Evolutionary conservation across 1,284 basidiomycete species (phyloP).

Genomic region (Amylostereum areolatum): DNA sequence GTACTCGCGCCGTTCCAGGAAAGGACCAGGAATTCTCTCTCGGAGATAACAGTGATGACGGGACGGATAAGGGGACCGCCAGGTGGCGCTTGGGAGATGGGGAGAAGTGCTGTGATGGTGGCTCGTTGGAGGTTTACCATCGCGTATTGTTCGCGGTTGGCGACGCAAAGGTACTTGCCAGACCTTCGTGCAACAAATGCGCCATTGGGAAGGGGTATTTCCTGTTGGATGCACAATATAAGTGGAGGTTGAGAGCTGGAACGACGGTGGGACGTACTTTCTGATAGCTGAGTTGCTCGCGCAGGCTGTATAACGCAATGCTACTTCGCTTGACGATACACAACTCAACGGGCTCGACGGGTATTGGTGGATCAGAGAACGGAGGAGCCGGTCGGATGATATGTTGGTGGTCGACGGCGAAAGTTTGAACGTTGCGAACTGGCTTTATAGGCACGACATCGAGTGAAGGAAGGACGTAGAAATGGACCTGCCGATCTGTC

Average conservation of each 20-base stretch:
- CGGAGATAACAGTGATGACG: conserved; percentile 67
- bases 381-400: conserved; percentile 47
- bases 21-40: conserved; percentile 75
- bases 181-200: conserved; percentile 60
- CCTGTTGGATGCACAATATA: conserved; percentile 38
- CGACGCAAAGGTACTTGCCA: conserved; percentile 66
- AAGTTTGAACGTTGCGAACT: conserved; percentile 70
- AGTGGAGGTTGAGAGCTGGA: conserved; percentile 1
- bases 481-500: conserved; percentile 71
- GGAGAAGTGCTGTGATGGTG: conserved; percentile 66
- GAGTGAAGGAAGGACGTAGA: conserved; percentile 75
- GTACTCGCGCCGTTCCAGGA: conserved; percentile 73
- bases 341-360: conserved; percentile 62
- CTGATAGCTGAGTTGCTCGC: conserved; percentile 52
- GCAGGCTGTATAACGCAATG: conserved; percentile 64
- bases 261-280: conserved; percentile 38
- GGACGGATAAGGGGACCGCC: conserved; percentile 52
- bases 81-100: conserved; percentile 58
- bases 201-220: conserved; percentile 70
- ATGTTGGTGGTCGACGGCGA: conserved; percentile 79
- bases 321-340: conserved; percentile 70
- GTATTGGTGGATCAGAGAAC: conserved; percentile 28
- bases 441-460: conserved; percentile 74
- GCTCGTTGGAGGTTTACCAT: conserved; percentile 71
- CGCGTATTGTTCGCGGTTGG: conserved; percentile 68